Conservation (phyloP, 1,284 basidiomycete genomes). For the Sanghuangporus baumii region DNA sequence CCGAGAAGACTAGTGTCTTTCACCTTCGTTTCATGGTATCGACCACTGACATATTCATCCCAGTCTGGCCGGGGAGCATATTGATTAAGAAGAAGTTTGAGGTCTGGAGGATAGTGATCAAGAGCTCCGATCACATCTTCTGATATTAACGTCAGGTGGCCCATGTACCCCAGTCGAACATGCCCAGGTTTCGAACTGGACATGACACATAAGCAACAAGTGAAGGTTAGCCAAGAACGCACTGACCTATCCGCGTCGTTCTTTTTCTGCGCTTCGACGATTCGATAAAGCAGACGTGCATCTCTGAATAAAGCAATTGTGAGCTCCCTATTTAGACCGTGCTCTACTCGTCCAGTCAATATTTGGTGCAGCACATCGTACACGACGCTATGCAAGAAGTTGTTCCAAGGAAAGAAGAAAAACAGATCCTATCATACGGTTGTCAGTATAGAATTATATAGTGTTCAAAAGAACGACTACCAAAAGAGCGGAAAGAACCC, state of each 20-base stretch:
- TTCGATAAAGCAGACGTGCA: constrained; percentile 71
- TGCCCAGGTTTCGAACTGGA: constrained; percentile 58
- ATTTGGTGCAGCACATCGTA: constrained; percentile 97
- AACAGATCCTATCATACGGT: constrained; percentile 68
- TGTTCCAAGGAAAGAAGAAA: constrained; percentile 96
- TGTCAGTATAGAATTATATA: background rate
- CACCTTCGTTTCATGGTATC: constrained; percentile 81
- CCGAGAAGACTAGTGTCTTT: constrained; percentile 78
- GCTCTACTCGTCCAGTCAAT: constrained; percentile 79
- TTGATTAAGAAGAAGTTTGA: constrained; percentile 57
- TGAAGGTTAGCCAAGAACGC: constrained; percentile 4
- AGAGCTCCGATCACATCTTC: constrained; percentile 85
- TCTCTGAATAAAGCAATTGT: constrained; percentile 79
- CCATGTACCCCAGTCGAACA: constrained; percentile 91
- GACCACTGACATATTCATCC: constrained; percentile 81
- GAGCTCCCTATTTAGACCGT: constrained; percentile 75
- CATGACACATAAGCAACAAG: background rate
- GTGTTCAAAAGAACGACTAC: constrained; percentile 38
- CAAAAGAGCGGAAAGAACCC: constrained; percentile 69
- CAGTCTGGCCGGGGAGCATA: constrained; percentile 77
- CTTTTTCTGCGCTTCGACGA: constrained; percentile 76
- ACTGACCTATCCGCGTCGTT: constrained; percentile 74
- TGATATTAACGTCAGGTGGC: constrained; percentile 90
- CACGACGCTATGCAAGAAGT: constrained; percentile 95
- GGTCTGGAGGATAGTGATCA: constrained; percentile 79